These are phyloP conservation scores for Tetracladium setigerum DNA, from an alignment of 495 filamentous ascomycete genomes.

Conservation along the genomic window DNA sequence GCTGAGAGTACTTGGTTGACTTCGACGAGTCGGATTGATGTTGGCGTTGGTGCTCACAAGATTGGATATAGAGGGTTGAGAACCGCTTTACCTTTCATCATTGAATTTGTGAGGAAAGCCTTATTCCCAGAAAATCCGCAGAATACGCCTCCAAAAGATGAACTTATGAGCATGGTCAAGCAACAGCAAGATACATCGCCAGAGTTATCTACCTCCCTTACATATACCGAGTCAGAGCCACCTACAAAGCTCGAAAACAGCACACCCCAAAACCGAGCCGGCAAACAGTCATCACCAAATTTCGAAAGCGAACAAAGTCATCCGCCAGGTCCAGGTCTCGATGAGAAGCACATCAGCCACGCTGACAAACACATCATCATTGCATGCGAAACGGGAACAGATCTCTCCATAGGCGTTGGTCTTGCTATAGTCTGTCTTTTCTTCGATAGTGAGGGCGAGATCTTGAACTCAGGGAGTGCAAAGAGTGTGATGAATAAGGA, in stretches of 20 bases:
- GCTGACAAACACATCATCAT: conserved; percentile 36
- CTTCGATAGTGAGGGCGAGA: conserved; percentile 47
- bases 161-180: neutral
- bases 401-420: conserved; percentile 56
- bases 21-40: conserved; percentile 40
- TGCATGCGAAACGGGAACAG: conserved; percentile 54
- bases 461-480: neutral
- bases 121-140: neutral
- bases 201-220: too few relatives aligned
- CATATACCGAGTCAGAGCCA: too few relatives aligned
- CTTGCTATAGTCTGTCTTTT: conserved; percentile 57
- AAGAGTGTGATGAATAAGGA: conserved; percentile 53
- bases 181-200: neutral
- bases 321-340: neutral
- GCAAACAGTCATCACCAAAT: neutral
- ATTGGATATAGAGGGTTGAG: conserved; percentile 69
- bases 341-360: too few relatives aligned
- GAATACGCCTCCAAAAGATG: neutral
- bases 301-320: conserved; percentile 17
- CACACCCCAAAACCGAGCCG: neutral
- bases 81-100: conserved; percentile 49
- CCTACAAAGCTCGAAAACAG: neutral
- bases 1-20: conserved; percentile 25
- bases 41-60: conserved; percentile 60
- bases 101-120: conserved; percentile 28